phyloP scores from a whole-genome alignment of 371 early-diverging fungal genomes.

The Mortierella polycephala region DNA sequence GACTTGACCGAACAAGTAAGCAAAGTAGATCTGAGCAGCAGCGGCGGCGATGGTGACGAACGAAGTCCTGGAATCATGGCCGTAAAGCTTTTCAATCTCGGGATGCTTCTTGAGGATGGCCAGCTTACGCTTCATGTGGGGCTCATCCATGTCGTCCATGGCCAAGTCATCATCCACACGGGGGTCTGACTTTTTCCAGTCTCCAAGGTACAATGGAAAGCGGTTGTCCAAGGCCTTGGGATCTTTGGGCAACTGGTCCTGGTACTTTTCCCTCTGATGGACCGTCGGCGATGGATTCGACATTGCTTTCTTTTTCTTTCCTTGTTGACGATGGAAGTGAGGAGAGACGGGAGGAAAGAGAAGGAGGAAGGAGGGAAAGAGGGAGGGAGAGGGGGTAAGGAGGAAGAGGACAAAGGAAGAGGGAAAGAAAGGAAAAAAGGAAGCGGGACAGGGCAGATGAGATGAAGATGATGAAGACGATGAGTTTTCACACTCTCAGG shows the following conservation, averaged over 20 bases:
- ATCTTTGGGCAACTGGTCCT: slow-evolving; percentile 37
- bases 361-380: not conserved
- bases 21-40: slow-evolving; percentile 78
- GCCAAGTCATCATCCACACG: slow-evolving; percentile 79
- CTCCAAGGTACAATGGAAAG: slow-evolving; percentile 84
- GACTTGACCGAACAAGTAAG: slow-evolving; percentile 81
- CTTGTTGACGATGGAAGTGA: not conserved
- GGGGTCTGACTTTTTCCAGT: slow-evolving; percentile 88
- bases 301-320: slow-evolving; percentile 8
- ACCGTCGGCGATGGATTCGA: slow-evolving; percentile 37
- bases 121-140: slow-evolving; percentile 91
- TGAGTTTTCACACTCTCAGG: not conserved
- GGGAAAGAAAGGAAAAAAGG: not conserved
- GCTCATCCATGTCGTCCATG: slow-evolving; percentile 92
- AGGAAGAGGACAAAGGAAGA: not conserved
- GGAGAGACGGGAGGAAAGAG: not conserved
- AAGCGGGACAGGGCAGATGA: not conserved
- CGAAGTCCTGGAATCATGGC: slow-evolving; percentile 83
- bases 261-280: slow-evolving; percentile 38
- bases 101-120: slow-evolving; percentile 90
- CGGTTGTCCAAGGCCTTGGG: slow-evolving; percentile 71
- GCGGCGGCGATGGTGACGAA: slow-evolving; percentile 75
- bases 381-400: not conserved
- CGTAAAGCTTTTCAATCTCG: slow-evolving; percentile 88
- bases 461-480: not conserved